Evolutionary conservation across 1,139 yeast genomes (phyloP).

Genomic region (Geotrichum citri-aurantii): DNA sequence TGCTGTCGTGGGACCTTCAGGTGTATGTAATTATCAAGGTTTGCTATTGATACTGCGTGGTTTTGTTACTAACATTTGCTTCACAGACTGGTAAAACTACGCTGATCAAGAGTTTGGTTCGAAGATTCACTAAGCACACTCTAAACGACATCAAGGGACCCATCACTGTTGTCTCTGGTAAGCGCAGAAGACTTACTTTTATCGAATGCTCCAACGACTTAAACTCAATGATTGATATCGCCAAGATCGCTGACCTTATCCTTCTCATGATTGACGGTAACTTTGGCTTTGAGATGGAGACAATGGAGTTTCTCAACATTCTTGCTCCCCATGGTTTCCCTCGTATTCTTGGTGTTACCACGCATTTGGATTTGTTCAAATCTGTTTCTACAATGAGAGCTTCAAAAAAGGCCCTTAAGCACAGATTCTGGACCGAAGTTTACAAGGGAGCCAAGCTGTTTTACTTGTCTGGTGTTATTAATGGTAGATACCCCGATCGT

Average conservation of each 20-base stretch:
- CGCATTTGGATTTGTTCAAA: conserved; percentile 91
- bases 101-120: conserved; percentile 78
- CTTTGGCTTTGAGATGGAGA: conserved; percentile 98
- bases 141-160: conserved; percentile 89
- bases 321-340: conserved; percentile 99
- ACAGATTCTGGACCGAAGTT: conserved; percentile 98
- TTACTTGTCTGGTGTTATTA: conserved; percentile 89
- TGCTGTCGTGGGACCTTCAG: conserved; percentile 98
- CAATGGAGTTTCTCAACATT: conserved; percentile 95
- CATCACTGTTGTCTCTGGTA: conserved; percentile 95
- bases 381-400: conserved; percentile 85
- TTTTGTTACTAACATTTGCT: neutral
- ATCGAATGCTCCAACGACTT: conserved; percentile 90
- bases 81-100: conserved; percentile 82
- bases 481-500: conserved; percentile 96
- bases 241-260: conserved; percentile 91
- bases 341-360: conserved; percentile 88
- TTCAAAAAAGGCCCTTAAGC: conserved; percentile 85
- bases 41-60: neutral
- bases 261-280: conserved; percentile 89
- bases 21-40: conserved; percentile 34
- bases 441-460: conserved; percentile 97
- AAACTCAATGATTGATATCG: conserved; percentile 93
- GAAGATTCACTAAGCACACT: conserved; percentile 85
- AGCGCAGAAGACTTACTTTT: conserved; percentile 85